Evolutionary conservation across 306 rosid species (phyloP).

Genomic region (Ochetophila trinervis): DNA sequence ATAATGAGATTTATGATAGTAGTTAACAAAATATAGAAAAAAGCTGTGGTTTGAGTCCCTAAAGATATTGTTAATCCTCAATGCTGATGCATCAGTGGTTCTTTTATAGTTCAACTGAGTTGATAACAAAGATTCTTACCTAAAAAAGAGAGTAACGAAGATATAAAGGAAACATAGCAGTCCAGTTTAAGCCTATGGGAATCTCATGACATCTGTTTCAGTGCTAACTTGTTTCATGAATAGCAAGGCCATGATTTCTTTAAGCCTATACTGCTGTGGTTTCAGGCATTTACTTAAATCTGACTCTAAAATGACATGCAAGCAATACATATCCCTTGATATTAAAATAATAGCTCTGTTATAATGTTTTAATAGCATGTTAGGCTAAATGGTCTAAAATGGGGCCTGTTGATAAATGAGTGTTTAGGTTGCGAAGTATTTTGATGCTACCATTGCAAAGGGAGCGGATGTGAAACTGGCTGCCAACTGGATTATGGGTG

Average conservation of each 20-base stretch:
- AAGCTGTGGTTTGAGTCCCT: background rate
- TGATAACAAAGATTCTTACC: no score
- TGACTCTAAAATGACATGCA: constrained; percentile 5
- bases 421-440: constrained; percentile 73
- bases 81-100: background rate
- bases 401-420: constrained; percentile 24
- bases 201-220: no score
- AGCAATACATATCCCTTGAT: background rate
- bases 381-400: background rate
- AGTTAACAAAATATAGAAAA: background rate
- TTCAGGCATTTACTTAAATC: background rate
- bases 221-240: no score
- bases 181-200: no score
- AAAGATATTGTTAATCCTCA: background rate
- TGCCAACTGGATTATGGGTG: constrained; percentile 96
- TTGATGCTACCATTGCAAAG: constrained; percentile 70
- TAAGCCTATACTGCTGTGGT: background rate
- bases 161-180: no score
- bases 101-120: no score
- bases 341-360: background rate
- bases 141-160: no score
- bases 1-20: background rate
- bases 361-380: background rate
- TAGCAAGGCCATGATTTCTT: no score
- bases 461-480: constrained; percentile 87